Evolutionary conservation across 2,329 filamentous ascomycete species (phyloP).

Genomic region (Trichoderma atrobrunneum): DNA sequence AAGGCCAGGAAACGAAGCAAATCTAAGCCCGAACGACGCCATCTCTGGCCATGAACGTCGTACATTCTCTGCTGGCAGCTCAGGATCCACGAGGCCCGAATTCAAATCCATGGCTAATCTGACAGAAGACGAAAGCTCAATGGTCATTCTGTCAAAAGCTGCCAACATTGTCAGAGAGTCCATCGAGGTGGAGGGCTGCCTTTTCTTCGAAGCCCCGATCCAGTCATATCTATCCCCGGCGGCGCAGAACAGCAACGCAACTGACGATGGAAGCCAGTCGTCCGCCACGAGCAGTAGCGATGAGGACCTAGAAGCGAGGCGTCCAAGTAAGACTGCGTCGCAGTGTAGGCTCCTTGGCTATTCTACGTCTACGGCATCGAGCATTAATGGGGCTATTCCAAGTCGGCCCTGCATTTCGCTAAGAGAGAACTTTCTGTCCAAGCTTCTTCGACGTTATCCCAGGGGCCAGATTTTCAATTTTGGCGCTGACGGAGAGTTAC

Average conservation of each 20-base stretch:
- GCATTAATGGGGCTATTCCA: constrained; percentile 30
- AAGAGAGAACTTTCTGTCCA: constrained; percentile 39
- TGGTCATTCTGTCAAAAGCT: constrained; percentile 41
- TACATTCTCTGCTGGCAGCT: background rate
- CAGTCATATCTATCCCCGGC: constrained; percentile 21
- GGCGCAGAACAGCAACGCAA: background rate
- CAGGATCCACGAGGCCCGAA: background rate
- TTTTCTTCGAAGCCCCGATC: constrained; percentile 36
- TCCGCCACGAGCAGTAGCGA: constrained; percentile 26
- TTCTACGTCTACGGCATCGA: constrained; percentile 35
- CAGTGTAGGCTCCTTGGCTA: constrained; percentile 38
- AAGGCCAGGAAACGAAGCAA: background rate
- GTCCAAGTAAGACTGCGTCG: constrained; percentile 6
- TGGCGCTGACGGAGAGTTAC: constrained; percentile 37
- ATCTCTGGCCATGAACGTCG: background rate
- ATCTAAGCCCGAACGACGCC: background rate
- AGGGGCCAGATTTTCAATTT: constrained; percentile 47
- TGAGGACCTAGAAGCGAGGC: constrained; percentile 14
- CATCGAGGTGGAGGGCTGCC: constrained; percentile 39
- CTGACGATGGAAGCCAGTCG: constrained; percentile 20
- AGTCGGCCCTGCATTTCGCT: constrained; percentile 26
- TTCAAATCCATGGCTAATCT: background rate
- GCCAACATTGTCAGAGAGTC: constrained; percentile 43
- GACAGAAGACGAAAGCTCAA: constrained; percentile 10
- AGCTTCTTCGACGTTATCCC: constrained; percentile 44